Conservation (phyloP, 2,329 filamentous ascomycete species). For the Erysiphe pulchra region DNA sequence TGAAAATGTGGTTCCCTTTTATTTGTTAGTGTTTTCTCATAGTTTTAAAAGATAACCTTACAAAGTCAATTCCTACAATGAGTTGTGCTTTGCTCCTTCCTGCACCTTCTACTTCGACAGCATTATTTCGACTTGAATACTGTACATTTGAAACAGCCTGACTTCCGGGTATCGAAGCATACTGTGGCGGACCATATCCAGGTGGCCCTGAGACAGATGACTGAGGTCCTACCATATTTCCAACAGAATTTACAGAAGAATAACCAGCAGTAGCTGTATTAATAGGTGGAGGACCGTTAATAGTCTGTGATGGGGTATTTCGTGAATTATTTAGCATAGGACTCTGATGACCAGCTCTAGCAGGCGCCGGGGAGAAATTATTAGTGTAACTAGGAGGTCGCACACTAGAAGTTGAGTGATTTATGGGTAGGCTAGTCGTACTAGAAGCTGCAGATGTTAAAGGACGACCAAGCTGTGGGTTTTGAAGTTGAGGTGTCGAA, state of each 20-base stretch:
- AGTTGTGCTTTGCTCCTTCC: conserved; percentile 85
- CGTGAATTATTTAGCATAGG: conserved; percentile 12
- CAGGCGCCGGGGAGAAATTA: conserved; percentile 24
- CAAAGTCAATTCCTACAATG: conserved; percentile 97
- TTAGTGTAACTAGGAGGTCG: conserved; percentile 38
- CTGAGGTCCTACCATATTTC: conserved; percentile 14
- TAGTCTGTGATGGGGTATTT: conserved; percentile 13
- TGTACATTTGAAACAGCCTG: conserved; percentile 9
- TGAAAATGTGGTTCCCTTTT: conserved; percentile 83
- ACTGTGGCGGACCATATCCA: conserved; percentile 12
- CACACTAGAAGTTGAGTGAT: conserved; percentile 31
- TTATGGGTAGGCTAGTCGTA: conserved; percentile 31
- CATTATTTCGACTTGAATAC: conserved; percentile 16
- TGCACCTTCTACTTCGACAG: conserved; percentile 61
- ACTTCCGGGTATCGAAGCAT: conserved; percentile 7
- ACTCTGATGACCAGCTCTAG: conserved; percentile 22
- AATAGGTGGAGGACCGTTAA: conserved; percentile 38
- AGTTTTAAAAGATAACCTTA: conserved; percentile 21
- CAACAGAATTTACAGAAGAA: conserved; percentile 21
- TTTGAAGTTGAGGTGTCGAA: conserved; percentile 5
- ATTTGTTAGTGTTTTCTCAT: neutral
- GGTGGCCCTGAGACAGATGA: conserved; percentile 11
- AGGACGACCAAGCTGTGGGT: conserved; percentile 7
- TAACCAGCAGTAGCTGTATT: conserved; percentile 35
- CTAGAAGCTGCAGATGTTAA: conserved; percentile 18